These are phyloP conservation scores for Syzygium jambos DNA, from an alignment of 345 rosid species.

Conservation along the genomic window DNA sequence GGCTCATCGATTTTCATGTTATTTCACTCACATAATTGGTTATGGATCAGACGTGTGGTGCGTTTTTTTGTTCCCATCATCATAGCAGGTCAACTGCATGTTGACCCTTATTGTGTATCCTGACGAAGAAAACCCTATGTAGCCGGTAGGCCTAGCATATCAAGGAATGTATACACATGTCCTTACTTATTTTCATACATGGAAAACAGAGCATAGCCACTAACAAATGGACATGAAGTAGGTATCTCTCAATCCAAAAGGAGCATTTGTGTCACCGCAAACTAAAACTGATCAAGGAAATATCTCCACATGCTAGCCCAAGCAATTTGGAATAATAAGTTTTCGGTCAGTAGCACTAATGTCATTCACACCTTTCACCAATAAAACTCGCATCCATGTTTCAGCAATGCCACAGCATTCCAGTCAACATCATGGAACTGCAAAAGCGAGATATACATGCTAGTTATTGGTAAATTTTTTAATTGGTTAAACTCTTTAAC, in stretches of 20 bases:
- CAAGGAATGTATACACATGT: neutral
- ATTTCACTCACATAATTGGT: neutral
- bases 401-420: neutral
- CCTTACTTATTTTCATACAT: neutral
- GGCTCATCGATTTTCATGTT: neutral
- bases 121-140: neutral
- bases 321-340: neutral
- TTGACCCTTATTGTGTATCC: neutral
- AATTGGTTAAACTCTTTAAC: neutral
- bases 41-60: neutral
- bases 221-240: neutral
- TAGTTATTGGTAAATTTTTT: neutral
- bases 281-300: neutral
- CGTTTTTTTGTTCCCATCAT: neutral
- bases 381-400: neutral
- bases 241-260: neutral
- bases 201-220: neutral
- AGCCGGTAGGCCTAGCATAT: neutral
- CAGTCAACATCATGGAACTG: neutral
- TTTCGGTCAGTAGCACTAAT: neutral
- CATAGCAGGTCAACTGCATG: neutral
- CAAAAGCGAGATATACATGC: neutral
- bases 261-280: neutral
- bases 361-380: neutral
- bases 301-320: neutral